These are phyloP conservation scores for Piloderma croceum DNA, from an alignment of 768 basidiomycete species.

Conservation along the genomic window DNA sequence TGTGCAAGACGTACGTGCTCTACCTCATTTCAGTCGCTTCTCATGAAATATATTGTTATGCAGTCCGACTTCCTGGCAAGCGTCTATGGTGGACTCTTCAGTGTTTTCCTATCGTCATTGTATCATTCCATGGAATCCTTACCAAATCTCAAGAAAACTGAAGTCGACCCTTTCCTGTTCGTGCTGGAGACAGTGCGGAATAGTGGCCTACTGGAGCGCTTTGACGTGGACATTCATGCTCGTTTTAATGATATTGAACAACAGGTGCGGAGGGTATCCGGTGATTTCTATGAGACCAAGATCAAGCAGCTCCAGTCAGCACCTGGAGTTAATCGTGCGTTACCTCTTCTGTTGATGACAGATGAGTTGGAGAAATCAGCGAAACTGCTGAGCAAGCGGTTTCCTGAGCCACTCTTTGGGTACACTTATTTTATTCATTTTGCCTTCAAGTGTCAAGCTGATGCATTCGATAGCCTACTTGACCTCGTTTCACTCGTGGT, in stretches of 20 bases:
- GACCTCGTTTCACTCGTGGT: conserved; percentile 74
- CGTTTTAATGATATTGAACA: conserved; percentile 66
- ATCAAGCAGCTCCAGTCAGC: conserved; percentile 57
- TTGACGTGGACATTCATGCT: conserved; percentile 65
- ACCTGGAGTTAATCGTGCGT: conserved; percentile 75
- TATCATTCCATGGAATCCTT: conserved; percentile 80
- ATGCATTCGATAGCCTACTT: conserved; percentile 41
- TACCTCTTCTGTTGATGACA: conserved; percentile 78
- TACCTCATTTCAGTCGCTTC: conserved; percentile 5
- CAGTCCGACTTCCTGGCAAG: conserved; percentile 66
- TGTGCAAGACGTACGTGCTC: conserved; percentile 64
- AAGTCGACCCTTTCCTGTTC: conserved; percentile 56
- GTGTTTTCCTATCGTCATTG: conserved; percentile 76
- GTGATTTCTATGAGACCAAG: conserved; percentile 57
- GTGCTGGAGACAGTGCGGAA: conserved; percentile 69
- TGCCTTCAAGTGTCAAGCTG: conserved; percentile 6
- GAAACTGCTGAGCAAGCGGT: conserved; percentile 81
- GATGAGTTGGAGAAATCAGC: conserved; percentile 85
- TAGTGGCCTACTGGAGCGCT: conserved; percentile 65
- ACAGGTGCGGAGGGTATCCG: conserved; percentile 53
- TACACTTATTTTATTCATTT: conserved; percentile 23
- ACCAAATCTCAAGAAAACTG: conserved; percentile 66
- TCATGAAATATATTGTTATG: conserved; percentile 3
- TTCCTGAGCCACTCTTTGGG: conserved; percentile 79
- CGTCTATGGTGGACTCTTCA: conserved; percentile 73